Evolutionary conservation across 2,329 filamentous ascomycete species (phyloP).

Genomic region (Scytalidium lignicola): DNA sequence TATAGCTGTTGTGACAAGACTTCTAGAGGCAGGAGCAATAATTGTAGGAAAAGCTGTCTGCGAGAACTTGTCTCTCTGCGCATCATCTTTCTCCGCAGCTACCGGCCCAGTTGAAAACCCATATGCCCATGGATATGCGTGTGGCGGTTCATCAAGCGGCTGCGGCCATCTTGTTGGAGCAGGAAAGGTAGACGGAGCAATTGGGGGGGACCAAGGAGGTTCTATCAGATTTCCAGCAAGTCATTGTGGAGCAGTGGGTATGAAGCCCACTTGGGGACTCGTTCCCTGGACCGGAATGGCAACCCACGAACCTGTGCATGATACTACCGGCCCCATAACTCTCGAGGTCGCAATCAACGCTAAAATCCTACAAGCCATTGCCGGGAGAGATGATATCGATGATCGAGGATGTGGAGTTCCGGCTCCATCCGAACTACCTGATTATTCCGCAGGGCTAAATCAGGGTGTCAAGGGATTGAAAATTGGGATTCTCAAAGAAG

Average conservation of each 20-base stretch:
- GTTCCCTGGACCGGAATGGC: conserved; percentile 32
- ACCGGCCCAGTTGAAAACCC: conserved; percentile 12
- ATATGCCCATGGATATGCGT: conserved; percentile 37
- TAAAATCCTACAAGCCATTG: conserved; percentile 37
- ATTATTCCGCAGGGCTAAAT: conserved; percentile 22
- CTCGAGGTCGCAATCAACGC: conserved; percentile 36
- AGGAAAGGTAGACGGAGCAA: conserved; percentile 37
- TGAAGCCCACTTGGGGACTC: conserved; percentile 24
- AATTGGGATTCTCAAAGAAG: conserved; percentile 41
- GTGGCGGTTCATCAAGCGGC: conserved; percentile 45
- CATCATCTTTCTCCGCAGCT: too few species aligned
- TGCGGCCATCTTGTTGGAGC: conserved; percentile 40
- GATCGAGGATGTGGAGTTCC: conserved; percentile 34
- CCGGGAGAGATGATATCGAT: conserved; percentile 44
- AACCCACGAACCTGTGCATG: conserved; percentile 43
- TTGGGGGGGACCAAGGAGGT: conserved; percentile 23
- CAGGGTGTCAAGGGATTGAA: conserved; percentile 27
- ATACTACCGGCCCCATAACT: conserved; percentile 43
- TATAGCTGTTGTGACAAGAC: conserved; percentile 14
- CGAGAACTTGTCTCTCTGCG: too few species aligned
- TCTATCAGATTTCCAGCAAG: conserved; percentile 19
- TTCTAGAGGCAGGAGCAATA: conserved; percentile 18
- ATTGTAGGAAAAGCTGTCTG: too few species aligned
- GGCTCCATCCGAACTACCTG: too few species aligned
- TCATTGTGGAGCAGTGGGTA: conserved; percentile 20